Evolutionary conservation across 2,329 filamentous ascomycete genomes (phyloP), one percentile per base, ranked within the genome.

Genomic region (Aspergillus versicolor): DNA sequence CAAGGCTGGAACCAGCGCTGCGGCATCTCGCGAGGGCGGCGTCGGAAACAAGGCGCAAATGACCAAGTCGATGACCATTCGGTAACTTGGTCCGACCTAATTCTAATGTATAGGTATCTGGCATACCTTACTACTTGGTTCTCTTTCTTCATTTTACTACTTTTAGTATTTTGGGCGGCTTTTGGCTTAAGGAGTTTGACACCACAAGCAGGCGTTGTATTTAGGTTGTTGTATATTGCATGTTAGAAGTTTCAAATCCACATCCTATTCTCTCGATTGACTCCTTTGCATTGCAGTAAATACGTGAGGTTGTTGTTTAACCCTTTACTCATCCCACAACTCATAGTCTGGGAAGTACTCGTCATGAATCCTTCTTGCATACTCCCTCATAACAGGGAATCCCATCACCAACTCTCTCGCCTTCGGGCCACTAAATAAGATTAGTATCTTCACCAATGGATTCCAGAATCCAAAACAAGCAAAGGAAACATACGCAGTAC

Each of bases 61-160:
- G 83, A 87, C 87, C 73, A 97, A 96, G 87, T 91, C 93, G 76
- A 96, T 96, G 89, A 97, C 92, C 45, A 93, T 93, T 73, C 88
- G 90, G 72, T 94, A 85, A 83, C 65, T 43, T 46, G 21, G 40
- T 15, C 45, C 40, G 57, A 30, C 53, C 24, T 51, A 32, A 49
- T 44, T 52, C 38, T 51, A 43, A 56, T 55, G 17, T 24, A 47
- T 56, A 34, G 44, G 38, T 50, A 37, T 24, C 50, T 46, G 34
- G 50, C 42, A 52, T 52, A n/a, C 27, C 42, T 52, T 6, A 37
- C 19, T 21, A 38, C 11, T 30, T 30, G 4, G 27, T 52, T 34
- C 7, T 47, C 15, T 41, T 17, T 54, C 27, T 30, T 11, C 27
- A 30, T 30, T 11, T 30, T 30, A 30, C 27, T 30, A 30, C 9